Evolutionary conservation across 306 rosid genomes (phyloP).

Genomic region (Datisca glomerata): DNA sequence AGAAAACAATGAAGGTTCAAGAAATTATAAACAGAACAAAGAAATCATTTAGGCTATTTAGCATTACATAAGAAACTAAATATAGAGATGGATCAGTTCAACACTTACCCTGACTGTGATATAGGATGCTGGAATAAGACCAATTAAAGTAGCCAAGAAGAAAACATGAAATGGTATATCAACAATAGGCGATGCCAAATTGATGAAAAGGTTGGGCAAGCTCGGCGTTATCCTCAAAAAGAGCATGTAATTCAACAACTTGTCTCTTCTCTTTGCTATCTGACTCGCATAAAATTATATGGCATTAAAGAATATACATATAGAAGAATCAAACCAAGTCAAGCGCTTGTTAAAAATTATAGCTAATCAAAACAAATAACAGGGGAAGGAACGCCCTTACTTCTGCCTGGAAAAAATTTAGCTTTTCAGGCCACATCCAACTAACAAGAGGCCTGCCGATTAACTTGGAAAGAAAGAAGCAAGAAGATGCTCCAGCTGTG

Average conservation of each 20-base stretch:
- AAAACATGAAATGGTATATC: slow-evolving; percentile 87
- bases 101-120: slow-evolving; percentile 82
- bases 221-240: slow-evolving; percentile 95
- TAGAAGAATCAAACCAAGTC: background rate
- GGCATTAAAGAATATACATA: slow-evolving; percentile 3
- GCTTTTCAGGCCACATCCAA: slow-evolving; percentile 91
- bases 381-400: slow-evolving; percentile 16
- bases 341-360: background rate
- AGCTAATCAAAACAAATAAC: too few relatives aligned
- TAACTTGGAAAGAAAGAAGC: slow-evolving; percentile 81
- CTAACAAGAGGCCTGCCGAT: slow-evolving; percentile 80
- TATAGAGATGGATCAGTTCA: background rate
- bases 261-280: slow-evolving; percentile 86
- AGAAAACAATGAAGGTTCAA: too few relatives aligned
- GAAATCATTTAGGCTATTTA: too few relatives aligned
- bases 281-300: slow-evolving; percentile 17
- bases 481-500: slow-evolving; percentile 87
- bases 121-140: slow-evolving; percentile 81
- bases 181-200: slow-evolving; percentile 96
- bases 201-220: slow-evolving; percentile 88
- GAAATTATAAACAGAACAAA: too few relatives aligned
- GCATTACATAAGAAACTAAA: too few relatives aligned
- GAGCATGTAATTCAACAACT: slow-evolving; percentile 93
- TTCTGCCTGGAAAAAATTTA: slow-evolving; percentile 88
- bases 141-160: slow-evolving; percentile 76